These are phyloP conservation scores for Gaeumannomyces tritici DNA, from an alignment of 2,329 filamentous ascomycete genomes.

Conservation along the genomic window DNA sequence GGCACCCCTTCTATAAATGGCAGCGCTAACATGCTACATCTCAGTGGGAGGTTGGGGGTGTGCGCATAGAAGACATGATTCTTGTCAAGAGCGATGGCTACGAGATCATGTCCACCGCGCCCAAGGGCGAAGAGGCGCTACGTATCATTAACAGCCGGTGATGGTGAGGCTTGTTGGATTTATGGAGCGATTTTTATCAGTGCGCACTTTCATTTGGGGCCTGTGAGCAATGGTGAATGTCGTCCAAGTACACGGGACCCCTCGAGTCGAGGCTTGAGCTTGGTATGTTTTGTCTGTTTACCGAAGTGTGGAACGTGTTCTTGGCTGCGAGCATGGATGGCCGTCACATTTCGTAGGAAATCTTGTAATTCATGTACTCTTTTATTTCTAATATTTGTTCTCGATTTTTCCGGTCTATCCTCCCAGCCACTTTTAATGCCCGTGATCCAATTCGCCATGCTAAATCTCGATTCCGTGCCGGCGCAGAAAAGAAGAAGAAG, in stretches of 20 bases:
- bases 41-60: slow-evolving; percentile 69
- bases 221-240: not conserved
- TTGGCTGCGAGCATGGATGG: too few species aligned
- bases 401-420: slow-evolving; percentile 6
- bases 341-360: too few species aligned
- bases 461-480: not conserved
- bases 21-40: not conserved
- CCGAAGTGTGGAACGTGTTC: too few species aligned
- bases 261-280: too few species aligned
- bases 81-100: slow-evolving; percentile 67
- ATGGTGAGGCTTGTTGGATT: not conserved
- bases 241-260: too few species aligned
- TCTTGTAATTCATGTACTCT: not conserved
- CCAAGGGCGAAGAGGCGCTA: slow-evolving; percentile 65
- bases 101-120: slow-evolving; percentile 75
- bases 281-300: too few species aligned
- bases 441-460: not conserved
- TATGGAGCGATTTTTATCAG: not conserved
- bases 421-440: slow-evolving; percentile 1
- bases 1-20: too few species aligned
- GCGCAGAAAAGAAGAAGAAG: not conserved
- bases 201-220: not conserved
- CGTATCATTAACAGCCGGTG: slow-evolving; percentile 40
- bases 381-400: not conserved
- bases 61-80: slow-evolving; percentile 87